A percentile compares a stretch with the other conserved stretches of the same genome.
phyloP scores from a whole-genome alignment of 208 protist genomes.

The Acanthamoeba rhysodes region DNA sequence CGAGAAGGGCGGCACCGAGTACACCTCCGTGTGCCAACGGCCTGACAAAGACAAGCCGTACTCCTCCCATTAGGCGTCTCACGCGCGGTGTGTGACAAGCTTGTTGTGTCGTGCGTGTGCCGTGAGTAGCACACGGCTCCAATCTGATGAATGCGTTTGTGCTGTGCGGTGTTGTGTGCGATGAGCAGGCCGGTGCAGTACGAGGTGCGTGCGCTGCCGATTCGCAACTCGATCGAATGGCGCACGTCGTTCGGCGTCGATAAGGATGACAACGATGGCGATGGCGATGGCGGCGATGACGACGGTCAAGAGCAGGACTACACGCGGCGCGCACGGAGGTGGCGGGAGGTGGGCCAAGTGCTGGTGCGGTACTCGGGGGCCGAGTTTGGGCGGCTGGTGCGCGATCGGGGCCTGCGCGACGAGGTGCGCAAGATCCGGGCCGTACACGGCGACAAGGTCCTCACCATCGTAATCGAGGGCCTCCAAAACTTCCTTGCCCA shows the following conservation, averaged over 20 bases:
- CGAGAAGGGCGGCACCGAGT: constrained; percentile 35
- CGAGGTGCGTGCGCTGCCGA: constrained; percentile 4
- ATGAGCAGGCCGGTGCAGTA: neutral
- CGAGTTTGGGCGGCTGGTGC: constrained; percentile 52
- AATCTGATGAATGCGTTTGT: neutral
- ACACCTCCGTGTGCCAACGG: neutral
- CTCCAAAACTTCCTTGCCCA: neutral
- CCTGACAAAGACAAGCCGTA: constrained; percentile 48
- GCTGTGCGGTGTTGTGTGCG: neutral
- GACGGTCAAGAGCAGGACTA: neutral
- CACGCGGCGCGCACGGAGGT: neutral
- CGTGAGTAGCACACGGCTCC: neutral
- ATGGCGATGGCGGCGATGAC: neutral
- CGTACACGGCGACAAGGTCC: constrained; percentile 45
- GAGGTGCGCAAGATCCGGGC: neutral
- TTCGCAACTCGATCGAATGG: constrained; percentile 65
- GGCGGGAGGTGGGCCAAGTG: neutral
- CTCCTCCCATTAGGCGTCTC: neutral
- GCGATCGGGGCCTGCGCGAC: neutral
- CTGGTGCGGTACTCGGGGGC: constrained; percentile 36
- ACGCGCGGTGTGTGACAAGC: too few relatives aligned
- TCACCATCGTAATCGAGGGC: constrained; percentile 61
- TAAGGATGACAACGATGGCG: neutral
- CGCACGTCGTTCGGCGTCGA: constrained; percentile 31
- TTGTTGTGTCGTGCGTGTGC: neutral